These are phyloP conservation scores for Coemansia nantahalensis DNA, from an alignment of 192 early-diverging fungal species.

Conservation along the genomic window DNA sequence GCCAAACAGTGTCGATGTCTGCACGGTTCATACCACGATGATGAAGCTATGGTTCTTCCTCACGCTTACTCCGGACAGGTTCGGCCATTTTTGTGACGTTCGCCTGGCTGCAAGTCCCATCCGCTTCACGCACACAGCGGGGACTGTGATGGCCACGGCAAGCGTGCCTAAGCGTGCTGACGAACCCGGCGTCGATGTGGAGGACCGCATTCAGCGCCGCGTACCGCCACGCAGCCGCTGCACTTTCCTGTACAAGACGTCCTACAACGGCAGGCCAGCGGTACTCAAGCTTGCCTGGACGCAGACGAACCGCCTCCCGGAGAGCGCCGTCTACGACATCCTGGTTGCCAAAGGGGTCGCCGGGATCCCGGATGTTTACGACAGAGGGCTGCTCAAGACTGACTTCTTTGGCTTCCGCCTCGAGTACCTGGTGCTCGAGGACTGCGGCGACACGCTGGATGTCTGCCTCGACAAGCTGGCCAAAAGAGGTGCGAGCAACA, in stretches of 20 bases:
- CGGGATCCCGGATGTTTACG: background rate
- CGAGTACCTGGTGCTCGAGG: constrained; percentile 10
- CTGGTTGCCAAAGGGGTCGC: background rate
- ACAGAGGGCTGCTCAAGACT: background rate
- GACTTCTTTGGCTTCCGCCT: constrained; percentile 11
- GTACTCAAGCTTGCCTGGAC: constrained; percentile 12
- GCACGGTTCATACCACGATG: background rate
- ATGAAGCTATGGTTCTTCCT: background rate
- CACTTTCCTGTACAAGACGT: background rate
- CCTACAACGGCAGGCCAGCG: background rate
- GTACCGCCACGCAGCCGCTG: background rate
- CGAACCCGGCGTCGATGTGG: too few relatives aligned
- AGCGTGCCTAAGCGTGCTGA: too few relatives aligned
- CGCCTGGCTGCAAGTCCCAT: too few relatives aligned
- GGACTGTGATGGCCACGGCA: too few relatives aligned
- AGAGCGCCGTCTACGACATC: constrained; percentile 14
- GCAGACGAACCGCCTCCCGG: constrained; percentile 1
- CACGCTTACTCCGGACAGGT: constrained; percentile 1
- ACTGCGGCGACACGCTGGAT: constrained; percentile 4
- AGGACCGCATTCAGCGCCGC: too few relatives aligned
- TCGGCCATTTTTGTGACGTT: constrained; percentile 2
- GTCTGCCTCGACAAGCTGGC: background rate
- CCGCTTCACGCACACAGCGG: too few relatives aligned
- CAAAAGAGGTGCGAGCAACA: background rate
- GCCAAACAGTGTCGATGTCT: too few relatives aligned